Evolutionary conservation across 352 stramenopile genomes (phyloP), one percentile per base, ranked within the genome.

Genomic region (Thalassiosira allenii): DNA sequence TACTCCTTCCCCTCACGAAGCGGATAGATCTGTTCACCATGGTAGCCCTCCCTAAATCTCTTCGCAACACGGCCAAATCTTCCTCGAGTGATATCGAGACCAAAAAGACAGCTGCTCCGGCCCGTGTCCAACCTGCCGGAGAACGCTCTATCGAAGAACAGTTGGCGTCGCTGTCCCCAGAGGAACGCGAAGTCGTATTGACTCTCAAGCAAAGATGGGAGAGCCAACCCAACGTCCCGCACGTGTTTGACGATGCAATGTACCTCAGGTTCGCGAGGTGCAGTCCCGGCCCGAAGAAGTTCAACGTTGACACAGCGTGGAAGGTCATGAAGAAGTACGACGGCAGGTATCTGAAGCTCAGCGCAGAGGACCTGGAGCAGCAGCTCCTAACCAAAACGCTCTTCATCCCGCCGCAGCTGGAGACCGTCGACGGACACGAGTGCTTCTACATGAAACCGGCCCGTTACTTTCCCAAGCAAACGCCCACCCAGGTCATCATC

Each of bases 241-340:
- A 56, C 20, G 6, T 22, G 20, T 87, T 77, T 63, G 37, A 32
- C 2, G 74, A 88, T 76, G 62, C 58, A 29, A 77, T 81, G 65
- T 76, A 76, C 47, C 67, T 88, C 52, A 23, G 74, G 20, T 88
- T 88, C 77, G 75, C 80, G 22, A 58, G 80, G 29, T 88, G 80
- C 58, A 73, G 43, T 56, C 80, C 80, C 49, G 80, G 80, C 20
- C 57, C 64, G 20, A 41, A 65, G 27, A 81, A 81, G 37, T 83
- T 84, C 52, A 58, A 80, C 20, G 52, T 62, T 23, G 65, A 81
- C n/a, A 29, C 64, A 34, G 64, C 81, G 1, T 84, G 49, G 51
- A 84, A 83, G 54, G 71, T 78, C 6, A 89, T 89, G 81, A 83
- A 89, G 37, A 73, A 66, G 40, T 89, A 81, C 68, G 66, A 83